Evolutionary conservation across 306 rosid genomes (phyloP), one percentile per base, ranked within the genome.

Genomic region (Malus sieversii): DNA sequence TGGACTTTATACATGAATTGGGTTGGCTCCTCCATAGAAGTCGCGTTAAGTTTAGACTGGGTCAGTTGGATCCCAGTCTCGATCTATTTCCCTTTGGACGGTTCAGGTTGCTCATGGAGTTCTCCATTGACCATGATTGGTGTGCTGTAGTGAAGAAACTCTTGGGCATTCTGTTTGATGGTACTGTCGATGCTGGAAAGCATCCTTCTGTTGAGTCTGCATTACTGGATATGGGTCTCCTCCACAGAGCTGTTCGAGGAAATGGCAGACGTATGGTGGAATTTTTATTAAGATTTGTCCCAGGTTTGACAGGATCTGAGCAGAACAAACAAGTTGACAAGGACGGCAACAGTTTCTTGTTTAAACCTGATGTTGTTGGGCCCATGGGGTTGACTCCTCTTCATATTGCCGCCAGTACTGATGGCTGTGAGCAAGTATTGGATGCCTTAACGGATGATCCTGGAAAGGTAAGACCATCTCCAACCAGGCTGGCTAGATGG

Each of bases 11-110:
- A 71, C 94, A 94, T 59, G 98, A 91, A 87, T 85, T 91, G 85
- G 98, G 98, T 77, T 94, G 98, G 97, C 86, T 94, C 53, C 96
- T 94, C 74, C 98, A 91, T 80, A 90, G 96, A 81, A 85, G 74
- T 78, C 89, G 61, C 1, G 68, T 76, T 71, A 90, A 86, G 80
- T 78, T 68, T 80, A 86, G 95, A 84, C 85, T 91, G 22, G 90
- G 95, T 72, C 76, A 74, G 72, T 53, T 78, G 86, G 85, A 89
- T 81, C 93, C 91, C 19, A 84, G 79, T 70, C 87, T 79, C 53
- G 85, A 82, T 70, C 81, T 58, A 53, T 91, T 90, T 76, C 80
- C 93, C 55, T 85, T 90, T 75, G 74, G 80, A 71, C 87, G 96
- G 78, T 91, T 87, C 80, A 78, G 62, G 67, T 88, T 92, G 93